Percentiles rank a stretch among this genome's conserved stretches.
These are phyloP conservation scores for Thelephora terrestris DNA, from an alignment of 1,284 basidiomycete genomes.

Conservation along the genomic window DNA sequence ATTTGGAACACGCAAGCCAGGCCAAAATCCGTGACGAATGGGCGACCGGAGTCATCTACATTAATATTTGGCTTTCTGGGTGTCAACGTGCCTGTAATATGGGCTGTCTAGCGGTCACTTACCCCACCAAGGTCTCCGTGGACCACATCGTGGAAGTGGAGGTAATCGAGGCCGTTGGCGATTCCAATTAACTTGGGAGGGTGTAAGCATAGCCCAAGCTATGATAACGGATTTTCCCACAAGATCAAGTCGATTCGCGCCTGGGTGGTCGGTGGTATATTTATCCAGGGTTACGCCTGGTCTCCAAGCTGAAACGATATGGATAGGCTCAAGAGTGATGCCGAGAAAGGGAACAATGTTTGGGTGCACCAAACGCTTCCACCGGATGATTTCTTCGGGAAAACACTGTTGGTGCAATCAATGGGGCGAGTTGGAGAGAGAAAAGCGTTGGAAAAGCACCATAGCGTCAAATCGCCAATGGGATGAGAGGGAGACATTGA, in stretches of 20 bases:
- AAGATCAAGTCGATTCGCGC: neutral
- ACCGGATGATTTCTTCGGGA: conserved; percentile 1
- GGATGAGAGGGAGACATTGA: neutral
- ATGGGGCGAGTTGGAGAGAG: neutral
- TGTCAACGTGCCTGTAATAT: neutral
- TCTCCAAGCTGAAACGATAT: neutral
- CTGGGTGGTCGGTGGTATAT: neutral
- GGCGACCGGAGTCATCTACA: conserved; percentile 3
- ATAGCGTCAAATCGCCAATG: neutral
- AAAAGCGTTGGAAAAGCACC: neutral
- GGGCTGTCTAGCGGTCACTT: neutral
- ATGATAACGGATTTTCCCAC: neutral
- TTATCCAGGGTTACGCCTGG: too few species aligned
- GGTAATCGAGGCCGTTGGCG: too few species aligned
- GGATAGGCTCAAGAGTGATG: neutral
- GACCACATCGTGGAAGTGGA: too few species aligned
- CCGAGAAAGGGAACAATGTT: too few species aligned
- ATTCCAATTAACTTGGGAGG: conserved; percentile 4
- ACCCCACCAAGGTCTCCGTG: too few species aligned
- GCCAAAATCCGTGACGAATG: conserved; percentile 5
- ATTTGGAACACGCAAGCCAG: neutral
- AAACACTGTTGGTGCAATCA: neutral
- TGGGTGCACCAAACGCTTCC: too few species aligned
- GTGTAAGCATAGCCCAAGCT: neutral
- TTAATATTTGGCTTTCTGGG: conserved; percentile 4